Evolutionary conservation across 148 eudicot genomes (phyloP).

Genomic region (Rhododendron molle): DNA sequence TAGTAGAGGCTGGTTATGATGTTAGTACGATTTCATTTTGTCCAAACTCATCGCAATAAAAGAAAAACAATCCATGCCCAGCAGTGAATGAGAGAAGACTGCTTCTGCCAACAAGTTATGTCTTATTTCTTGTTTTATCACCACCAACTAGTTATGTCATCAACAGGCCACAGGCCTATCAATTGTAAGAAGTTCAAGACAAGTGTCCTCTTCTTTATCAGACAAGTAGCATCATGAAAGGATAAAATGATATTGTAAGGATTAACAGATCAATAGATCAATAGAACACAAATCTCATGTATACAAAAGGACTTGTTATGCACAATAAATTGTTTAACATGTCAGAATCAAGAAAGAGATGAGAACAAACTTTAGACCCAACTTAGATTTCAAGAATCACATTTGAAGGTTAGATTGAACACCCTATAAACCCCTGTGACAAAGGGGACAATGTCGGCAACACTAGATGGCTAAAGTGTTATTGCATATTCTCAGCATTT

Average conservation of each 20-base stretch:
- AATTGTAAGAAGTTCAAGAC: not conserved
- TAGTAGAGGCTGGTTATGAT: not conserved
- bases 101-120: not conserved
- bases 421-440: not conserved
- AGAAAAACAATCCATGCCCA: not conserved
- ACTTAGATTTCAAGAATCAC: not conserved
- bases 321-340: not conserved
- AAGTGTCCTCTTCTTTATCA: not conserved
- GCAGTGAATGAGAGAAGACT: not conserved
- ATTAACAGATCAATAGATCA: not conserved
- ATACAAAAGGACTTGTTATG: not conserved
- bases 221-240: not conserved
- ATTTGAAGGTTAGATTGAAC: not conserved
- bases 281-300: not conserved
- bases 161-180: not conserved
- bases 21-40: not conserved
- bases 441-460: not conserved
- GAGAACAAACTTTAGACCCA: not conserved
- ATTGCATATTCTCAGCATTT: not conserved
- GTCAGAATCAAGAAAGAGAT: not conserved
- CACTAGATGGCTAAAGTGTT: not conserved
- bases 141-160: not conserved
- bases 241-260: not conserved
- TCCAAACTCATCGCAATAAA: not conserved
- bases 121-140: not conserved